Evolutionary conservation across 1,139 yeast species (phyloP), one percentile per base, ranked within the genome.

Genomic region (Groenewaldozyma auringiensis): DNA sequence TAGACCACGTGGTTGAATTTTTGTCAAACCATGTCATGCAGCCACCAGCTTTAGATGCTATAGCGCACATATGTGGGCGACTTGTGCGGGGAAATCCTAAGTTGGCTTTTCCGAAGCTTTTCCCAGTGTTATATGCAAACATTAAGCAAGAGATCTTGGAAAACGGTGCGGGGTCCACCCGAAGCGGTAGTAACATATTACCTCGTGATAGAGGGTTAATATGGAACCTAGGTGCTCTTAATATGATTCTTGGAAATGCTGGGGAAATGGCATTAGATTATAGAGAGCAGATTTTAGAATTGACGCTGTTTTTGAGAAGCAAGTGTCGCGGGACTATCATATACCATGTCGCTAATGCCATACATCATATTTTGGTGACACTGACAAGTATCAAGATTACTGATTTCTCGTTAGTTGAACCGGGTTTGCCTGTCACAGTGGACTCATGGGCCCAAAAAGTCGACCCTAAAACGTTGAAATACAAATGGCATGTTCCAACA

Each of bases 121-220:
- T 76, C 42, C 66, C 69, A 1, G 58, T 71, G 21, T 64, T 83
- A 22, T 68, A 74, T 43, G 71, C 70, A 2, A 74, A 74, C 48
- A 80, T 89, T 32, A 70, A 71, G 42, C 79, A 76, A 25, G 96
- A 92, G 58, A 72, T 92, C 20, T 71, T 70, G n/a, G 89, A 83
- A 55, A 85, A 89, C 53, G 85, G 81, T 8, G 96, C 97, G 0
- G 97, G 96, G 1, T 68, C 77, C 1, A 69, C 81, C 0, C 75
- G 96, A 59, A 77, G 80, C 17, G 82, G 84, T 1, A 71, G 76
- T 2, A 88, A 82, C 40, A 71, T 84, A 29, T 71, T 81, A 21
- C 87, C 87, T 13, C 72, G 89, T 43, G 98, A 92, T 62, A 82
- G 83, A 40, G 77, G 82, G 11, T 67, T 92, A 14, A 78, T 79